These are phyloP conservation scores for Iberis pinnata DNA, from an alignment of 345 rosid genomes.

Conservation along the genomic window DNA sequence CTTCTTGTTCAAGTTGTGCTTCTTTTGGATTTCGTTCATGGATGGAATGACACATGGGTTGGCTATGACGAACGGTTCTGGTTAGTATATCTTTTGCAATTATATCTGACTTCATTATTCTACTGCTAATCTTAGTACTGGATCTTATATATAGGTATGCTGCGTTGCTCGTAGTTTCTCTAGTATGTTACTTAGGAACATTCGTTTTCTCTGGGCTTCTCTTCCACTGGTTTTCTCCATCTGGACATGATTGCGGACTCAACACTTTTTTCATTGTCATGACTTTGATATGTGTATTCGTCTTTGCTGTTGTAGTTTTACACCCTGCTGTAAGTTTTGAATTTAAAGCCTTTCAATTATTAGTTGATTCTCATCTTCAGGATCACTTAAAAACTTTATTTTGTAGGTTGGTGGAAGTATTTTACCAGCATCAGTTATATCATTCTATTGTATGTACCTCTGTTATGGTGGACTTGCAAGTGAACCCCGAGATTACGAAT, in stretches of 20 bases:
- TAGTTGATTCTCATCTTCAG: conserved; percentile 2
- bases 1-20: conserved; percentile 98
- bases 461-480: conserved; percentile 96
- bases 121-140: neutral
- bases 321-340: conserved; percentile 82
- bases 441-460: conserved; percentile 88
- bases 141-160: conserved; percentile 48
- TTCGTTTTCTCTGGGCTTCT: conserved; percentile 94
- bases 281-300: conserved; percentile 57
- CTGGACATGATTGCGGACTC: conserved; percentile 95
- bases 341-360: neutral
- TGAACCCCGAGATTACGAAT: conserved; percentile 86
- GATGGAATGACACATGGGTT: conserved; percentile 99
- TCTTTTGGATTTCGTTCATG: conserved; percentile 94
- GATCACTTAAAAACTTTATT: conserved; percentile 15
- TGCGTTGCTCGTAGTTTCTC: conserved; percentile 74
- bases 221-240: conserved; percentile 94
- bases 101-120: conserved; percentile 6
- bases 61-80: conserved; percentile 96
- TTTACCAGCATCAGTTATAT: conserved; percentile 89
- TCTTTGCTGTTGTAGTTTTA: conserved; percentile 75
- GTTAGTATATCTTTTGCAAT: conserved; percentile 41
- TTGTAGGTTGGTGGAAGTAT: conserved; percentile 86
- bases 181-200: conserved; percentile 73
- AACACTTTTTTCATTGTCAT: conserved; percentile 77